Conservation (phyloP, 495 filamentous ascomycete species). For the Sordaria brevicollis region DNA sequence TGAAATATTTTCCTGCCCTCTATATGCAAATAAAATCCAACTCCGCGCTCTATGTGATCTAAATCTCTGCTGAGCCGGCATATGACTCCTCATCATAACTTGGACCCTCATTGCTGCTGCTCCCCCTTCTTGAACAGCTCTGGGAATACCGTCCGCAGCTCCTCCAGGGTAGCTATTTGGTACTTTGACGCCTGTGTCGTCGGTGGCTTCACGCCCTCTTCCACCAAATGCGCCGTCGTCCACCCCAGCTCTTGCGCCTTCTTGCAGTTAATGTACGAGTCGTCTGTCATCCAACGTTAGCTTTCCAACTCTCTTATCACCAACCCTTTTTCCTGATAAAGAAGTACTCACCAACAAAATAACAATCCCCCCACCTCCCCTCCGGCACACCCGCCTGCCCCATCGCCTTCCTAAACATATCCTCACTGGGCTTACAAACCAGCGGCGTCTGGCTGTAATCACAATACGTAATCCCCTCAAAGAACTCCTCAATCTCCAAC, state of each 20-base stretch:
- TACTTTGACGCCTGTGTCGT: constrained; percentile 50
- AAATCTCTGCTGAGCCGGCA: neutral
- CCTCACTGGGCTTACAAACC: constrained; percentile 72
- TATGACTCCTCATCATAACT: neutral
- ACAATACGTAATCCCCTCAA: constrained; percentile 89
- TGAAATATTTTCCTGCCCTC: neutral
- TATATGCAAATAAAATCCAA: neutral
- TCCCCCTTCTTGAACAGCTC: constrained; percentile 54
- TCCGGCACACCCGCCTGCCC: constrained; percentile 44
- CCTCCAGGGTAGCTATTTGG: constrained; percentile 59
- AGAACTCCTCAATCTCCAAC: constrained; percentile 73
- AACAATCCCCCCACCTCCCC: constrained; percentile 51
- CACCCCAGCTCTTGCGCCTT: constrained; percentile 67
- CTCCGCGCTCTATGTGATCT: neutral
- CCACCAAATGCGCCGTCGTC: constrained; percentile 72
- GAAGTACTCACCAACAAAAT: constrained; percentile 64
- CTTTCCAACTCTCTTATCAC: neutral
- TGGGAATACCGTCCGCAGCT: constrained; percentile 63
- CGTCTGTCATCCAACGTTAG: constrained; percentile 46
- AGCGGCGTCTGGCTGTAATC: constrained; percentile 62
- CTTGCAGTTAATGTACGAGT: constrained; percentile 66
- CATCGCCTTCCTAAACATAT: constrained; percentile 81
- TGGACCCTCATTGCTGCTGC: neutral
- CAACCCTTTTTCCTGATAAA: neutral
- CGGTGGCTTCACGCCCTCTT: constrained; percentile 52